A percentile compares a stretch with the other conserved stretches of the same genome.
These are phyloP conservation scores for Rubia peregrina DNA, from an alignment of 305 asterid species.

Conservation along the genomic window DNA sequence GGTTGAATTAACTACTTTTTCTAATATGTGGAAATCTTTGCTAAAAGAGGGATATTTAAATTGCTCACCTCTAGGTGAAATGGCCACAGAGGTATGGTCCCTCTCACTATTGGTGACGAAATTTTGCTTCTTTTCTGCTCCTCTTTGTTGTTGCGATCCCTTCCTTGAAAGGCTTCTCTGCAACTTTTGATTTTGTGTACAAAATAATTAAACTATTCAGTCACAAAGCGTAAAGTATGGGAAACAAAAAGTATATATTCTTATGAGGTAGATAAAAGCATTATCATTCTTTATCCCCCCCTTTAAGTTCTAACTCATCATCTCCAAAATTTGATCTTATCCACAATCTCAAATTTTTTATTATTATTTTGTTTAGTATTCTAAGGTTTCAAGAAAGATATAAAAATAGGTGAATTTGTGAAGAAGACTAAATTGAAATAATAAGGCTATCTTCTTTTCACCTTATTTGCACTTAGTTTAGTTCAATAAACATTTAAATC, in stretches of 20 bases:
- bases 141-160: constrained; percentile 39
- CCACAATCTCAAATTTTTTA: background rate
- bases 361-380: too few relatives aligned
- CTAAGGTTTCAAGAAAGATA: too few relatives aligned
- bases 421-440: too few relatives aligned
- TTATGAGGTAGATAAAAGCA: background rate
- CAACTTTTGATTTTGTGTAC: constrained; percentile 15
- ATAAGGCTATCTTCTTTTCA: too few relatives aligned
- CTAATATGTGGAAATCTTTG: too few relatives aligned
- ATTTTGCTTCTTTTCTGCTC: constrained; percentile 36
- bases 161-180: constrained; percentile 66
- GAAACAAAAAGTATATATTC: constrained; percentile 7
- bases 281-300: background rate
- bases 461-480: too few relatives aligned
- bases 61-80: constrained; percentile 52
- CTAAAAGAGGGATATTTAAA: background rate
- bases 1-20: too few relatives aligned
- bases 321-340: background rate
- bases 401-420: too few relatives aligned
- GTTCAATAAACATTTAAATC: too few relatives aligned
- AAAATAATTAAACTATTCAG: background rate
- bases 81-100: constrained; percentile 25
- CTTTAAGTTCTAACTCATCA: background rate
- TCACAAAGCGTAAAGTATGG: background rate
- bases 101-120: constrained; percentile 27